A percentile compares a stretch with the other conserved stretches of the same genome.
Conservation (phyloP, 2,329 filamentous ascomycete species). For the Coniochaeta hoffmannii region DNA sequence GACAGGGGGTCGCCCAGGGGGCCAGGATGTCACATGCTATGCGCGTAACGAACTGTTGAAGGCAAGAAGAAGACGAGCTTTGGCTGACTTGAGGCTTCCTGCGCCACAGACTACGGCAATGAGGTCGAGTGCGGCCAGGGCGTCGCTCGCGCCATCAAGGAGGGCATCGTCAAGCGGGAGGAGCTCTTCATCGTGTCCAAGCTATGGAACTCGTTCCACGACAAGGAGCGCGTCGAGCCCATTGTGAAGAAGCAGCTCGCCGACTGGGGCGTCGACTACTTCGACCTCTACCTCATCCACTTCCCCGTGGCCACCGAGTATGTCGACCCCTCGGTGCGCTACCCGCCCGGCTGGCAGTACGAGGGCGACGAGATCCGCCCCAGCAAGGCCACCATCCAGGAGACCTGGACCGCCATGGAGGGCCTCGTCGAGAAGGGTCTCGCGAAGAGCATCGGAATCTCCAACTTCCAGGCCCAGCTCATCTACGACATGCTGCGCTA, state of each 20-base stretch:
- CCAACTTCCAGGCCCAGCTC: conserved; percentile 74
- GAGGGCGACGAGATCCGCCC: conserved; percentile 55
- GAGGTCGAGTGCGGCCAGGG: conserved; percentile 73
- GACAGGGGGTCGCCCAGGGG: not conserved
- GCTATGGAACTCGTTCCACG: conserved; percentile 90
- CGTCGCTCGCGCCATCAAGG: conserved; percentile 70
- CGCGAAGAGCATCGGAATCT: conserved; percentile 67
- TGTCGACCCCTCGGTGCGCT: conserved; percentile 70
- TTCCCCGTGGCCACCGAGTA: conserved; percentile 84
- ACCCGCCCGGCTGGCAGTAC: conserved; percentile 72
- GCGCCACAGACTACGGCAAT: conserved; percentile 65
- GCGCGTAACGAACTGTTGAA: not conserved
- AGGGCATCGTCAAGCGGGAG: conserved; percentile 73
- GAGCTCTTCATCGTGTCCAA: conserved; percentile 91
- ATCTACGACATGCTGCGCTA: conserved; percentile 76
- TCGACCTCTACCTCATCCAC: conserved; percentile 84
- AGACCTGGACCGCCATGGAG: conserved; percentile 82
- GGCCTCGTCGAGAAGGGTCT: conserved; percentile 60
- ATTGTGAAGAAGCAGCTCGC: conserved; percentile 70
- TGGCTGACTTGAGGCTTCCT: not conserved
- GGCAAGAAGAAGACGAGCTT: too few species aligned
- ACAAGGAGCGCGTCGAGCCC: conserved; percentile 66
- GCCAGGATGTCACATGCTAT: not conserved
- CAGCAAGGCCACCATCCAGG: conserved; percentile 65
- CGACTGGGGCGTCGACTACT: conserved; percentile 82